Percentiles rank a stretch among this genome's conserved stretches.
Conservation (phyloP, 2,329 filamentous ascomycete genomes). For the Atkinsonella hypoxylon region DNA sequence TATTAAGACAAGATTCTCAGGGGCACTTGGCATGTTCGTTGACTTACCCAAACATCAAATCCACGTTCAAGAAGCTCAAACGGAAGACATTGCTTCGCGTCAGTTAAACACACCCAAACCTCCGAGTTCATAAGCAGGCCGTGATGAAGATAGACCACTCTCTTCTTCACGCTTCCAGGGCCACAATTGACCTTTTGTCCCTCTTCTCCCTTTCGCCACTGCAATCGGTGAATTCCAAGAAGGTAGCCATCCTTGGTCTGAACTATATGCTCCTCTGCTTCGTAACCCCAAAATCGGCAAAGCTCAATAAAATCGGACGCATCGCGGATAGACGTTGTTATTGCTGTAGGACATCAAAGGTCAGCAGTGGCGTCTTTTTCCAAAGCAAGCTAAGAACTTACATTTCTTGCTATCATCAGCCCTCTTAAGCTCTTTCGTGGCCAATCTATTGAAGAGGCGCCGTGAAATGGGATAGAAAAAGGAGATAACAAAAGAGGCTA, state of each 20-base stretch:
- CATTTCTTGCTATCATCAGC: constrained; percentile 56
- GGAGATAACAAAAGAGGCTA: constrained; percentile 67
- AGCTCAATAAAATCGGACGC: constrained; percentile 88
- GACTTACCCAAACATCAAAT: constrained; percentile 83
- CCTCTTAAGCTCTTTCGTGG: constrained; percentile 55
- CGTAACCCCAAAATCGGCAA: constrained; percentile 84
- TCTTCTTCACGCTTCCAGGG: constrained; percentile 57
- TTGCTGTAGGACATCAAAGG: constrained; percentile 35
- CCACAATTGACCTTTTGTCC: constrained; percentile 65
- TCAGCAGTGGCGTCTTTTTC: constrained; percentile 27
- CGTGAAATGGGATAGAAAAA: constrained; percentile 77
- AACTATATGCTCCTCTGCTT: constrained; percentile 90
- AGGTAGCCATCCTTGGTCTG: constrained; percentile 92
- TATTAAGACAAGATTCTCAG: neutral
- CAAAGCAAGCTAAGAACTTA: constrained; percentile 20
- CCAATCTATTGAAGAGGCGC: constrained; percentile 67
- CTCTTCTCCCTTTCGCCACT: constrained; percentile 73
- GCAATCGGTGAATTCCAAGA: constrained; percentile 77
- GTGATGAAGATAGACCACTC: constrained; percentile 88
- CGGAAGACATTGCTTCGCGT: constrained; percentile 73
- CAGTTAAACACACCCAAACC: constrained; percentile 90
- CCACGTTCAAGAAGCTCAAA: constrained; percentile 83
- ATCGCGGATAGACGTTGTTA: constrained; percentile 68
- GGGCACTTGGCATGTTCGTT: neutral
- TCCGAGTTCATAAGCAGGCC: constrained; percentile 98